Base-by-base conservation (phyloP, 306 rosid genomes). In the Neltuma alba region DNA sequence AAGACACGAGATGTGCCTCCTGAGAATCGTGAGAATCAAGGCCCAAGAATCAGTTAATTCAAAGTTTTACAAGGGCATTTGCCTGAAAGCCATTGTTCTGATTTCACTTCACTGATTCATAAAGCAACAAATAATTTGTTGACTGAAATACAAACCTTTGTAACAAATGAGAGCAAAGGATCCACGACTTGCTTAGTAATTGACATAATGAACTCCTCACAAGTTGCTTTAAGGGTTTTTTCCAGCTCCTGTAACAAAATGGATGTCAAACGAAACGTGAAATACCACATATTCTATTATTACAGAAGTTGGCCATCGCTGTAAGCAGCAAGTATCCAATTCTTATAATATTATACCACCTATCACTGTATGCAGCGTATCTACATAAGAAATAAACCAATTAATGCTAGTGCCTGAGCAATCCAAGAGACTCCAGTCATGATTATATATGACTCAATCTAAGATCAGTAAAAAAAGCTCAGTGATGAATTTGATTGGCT, bases 131-230 rank as follows among this genome's bases (percentile, higher is more conserved):
- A 74, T 25, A 63, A 67, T 30, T 42, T 70, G 78, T 60, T 64
- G 42, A 55, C 67, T 9, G 42, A 80, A 25, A 27, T 48, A 84
- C 85, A 85, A 81, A 93, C 99, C 98, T 95, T 95, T 84, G 99
- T 95, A 73, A 95, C 97, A 85, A 95, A 95, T 57, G 98, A 95
- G 80, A 95, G 99, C 88, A 95, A 88, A 71, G 99, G 98, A 85
- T 95, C 99, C 86, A 95, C 99, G 80, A 95, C 97, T 52, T 88
- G 89, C 93, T 95, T 95, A 54, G 99, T 95, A 80, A 95, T 94
- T 18, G 96, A 88, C 99, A 95, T 95, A 50, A 95, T 93, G 85
- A 93, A 95, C 85, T 95, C 98, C 87, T 95, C 99, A 75, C 99
- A 93, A 31, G 99, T 95, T 83, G 90, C 89, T 86, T 95, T 95